Evolutionary conservation across 2,329 filamentous ascomycete genomes (phyloP).

Genomic region (Talaromyces funiculosus): DNA sequence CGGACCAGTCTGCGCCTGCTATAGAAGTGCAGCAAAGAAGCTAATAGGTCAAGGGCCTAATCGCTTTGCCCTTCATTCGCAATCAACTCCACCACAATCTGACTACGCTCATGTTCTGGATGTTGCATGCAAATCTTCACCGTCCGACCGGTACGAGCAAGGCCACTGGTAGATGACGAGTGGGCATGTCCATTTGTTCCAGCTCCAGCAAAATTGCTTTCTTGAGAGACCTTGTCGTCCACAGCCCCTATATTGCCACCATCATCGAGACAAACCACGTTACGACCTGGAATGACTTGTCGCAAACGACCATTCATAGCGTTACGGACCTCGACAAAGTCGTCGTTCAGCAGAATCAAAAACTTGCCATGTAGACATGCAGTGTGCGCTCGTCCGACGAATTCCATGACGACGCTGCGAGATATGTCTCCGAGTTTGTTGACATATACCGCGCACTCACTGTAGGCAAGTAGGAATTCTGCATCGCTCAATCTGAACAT

Average conservation of each 20-base stretch:
- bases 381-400: constrained; percentile 84
- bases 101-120: constrained; percentile 74
- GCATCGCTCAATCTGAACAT: constrained; percentile 95
- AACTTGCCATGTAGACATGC: constrained; percentile 90
- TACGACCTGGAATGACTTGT: constrained; percentile 87
- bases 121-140: constrained; percentile 96
- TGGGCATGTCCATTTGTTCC: constrained; percentile 18
- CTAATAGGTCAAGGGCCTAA: constrained; percentile 16
- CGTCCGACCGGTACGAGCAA: constrained; percentile 53
- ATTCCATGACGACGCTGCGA: constrained; percentile 94
- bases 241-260: constrained; percentile 42
- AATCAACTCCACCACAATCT: constrained; percentile 86
- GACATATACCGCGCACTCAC: constrained; percentile 94
- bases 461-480: constrained; percentile 89
- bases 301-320: constrained; percentile 89
- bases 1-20: not conserved
- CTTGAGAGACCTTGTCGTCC: not conserved
- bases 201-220: constrained; percentile 24
- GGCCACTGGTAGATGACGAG: constrained; percentile 22
- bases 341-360: constrained; percentile 85
- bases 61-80: constrained; percentile 79
- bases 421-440: constrained; percentile 97
- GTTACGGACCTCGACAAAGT: constrained; percentile 95
- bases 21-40: not conserved
- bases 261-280: constrained; percentile 86